Percentiles rank a stretch among this genome's conserved stretches.
Conservation (phyloP, 768 basidiomycete species). For the Boletus fagicola region DNA sequence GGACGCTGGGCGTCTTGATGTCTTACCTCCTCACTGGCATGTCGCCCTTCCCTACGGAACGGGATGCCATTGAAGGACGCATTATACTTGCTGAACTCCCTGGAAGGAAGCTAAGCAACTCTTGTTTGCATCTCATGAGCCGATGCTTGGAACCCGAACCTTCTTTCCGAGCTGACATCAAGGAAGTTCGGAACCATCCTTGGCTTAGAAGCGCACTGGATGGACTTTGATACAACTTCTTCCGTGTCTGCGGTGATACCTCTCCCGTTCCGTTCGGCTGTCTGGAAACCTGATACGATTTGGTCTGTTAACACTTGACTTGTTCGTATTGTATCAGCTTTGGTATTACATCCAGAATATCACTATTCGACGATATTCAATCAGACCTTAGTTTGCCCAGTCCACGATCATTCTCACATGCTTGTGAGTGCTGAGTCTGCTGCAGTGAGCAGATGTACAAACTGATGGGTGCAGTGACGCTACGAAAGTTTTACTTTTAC, state of each 20-base stretch:
- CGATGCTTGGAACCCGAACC: conserved; percentile 87
- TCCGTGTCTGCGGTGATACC: conserved; percentile 9
- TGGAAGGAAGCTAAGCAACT: conserved; percentile 40
- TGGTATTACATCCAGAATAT: background rate
- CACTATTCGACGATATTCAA: background rate
- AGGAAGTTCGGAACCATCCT: conserved; percentile 76
- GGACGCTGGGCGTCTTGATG: conserved; percentile 93
- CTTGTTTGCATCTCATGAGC: conserved; percentile 61
- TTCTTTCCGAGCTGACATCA: conserved; percentile 72
- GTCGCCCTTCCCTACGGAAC: conserved; percentile 88
- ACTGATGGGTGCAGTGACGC: background rate
- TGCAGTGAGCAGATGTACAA: background rate
- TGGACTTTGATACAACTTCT: conserved; percentile 14
- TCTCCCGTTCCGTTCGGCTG: background rate
- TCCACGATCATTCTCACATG: background rate
- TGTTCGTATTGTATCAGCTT: conserved; percentile 18
- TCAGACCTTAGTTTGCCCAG: background rate
- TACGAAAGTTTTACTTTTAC: background rate
- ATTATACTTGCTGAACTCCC: conserved; percentile 49
- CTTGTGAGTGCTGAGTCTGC: background rate
- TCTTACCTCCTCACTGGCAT: conserved; percentile 92
- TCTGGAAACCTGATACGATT: conserved; percentile 9
- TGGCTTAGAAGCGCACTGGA: conserved; percentile 56
- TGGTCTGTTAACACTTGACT: conserved; percentile 6
- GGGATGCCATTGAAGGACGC: conserved; percentile 69